A percentile compares a stretch with the other conserved stretches of the same genome.
Evolutionary conservation across 2,329 filamentous ascomycete genomes (phyloP).

Genomic region (Xylogone sp.): DNA sequence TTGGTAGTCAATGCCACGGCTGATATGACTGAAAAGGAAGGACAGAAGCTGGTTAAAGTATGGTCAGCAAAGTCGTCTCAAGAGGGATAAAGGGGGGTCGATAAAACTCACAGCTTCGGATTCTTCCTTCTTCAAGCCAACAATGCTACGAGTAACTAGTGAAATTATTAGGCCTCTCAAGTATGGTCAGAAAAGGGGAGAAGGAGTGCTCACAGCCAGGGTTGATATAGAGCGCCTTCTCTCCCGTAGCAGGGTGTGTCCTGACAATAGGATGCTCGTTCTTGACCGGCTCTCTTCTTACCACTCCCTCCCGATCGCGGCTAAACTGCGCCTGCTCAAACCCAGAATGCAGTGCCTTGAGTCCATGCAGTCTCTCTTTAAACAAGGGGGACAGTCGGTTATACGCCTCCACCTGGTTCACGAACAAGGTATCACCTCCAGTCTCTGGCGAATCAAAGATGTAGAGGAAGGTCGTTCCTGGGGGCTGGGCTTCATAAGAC

Average conservation of each 20-base stretch:
- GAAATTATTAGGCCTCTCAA: slow-evolving; percentile 3
- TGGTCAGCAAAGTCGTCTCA: neutral
- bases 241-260: slow-evolving; percentile 74
- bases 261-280: slow-evolving; percentile 72
- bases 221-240: slow-evolving; percentile 78
- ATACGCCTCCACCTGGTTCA: slow-evolving; percentile 74
- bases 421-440: slow-evolving; percentile 81
- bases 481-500: slow-evolving; percentile 80
- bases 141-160: slow-evolving; percentile 70
- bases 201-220: slow-evolving; percentile 61
- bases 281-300: slow-evolving; percentile 70
- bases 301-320: slow-evolving; percentile 61
- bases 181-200: neutral
- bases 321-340: slow-evolving; percentile 72
- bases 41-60: slow-evolving; percentile 42
- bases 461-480: slow-evolving; percentile 83
- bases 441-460: slow-evolving; percentile 73
- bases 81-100: neutral
- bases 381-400: slow-evolving; percentile 72
- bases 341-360: slow-evolving; percentile 76
- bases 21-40: slow-evolving; percentile 71
- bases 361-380: slow-evolving; percentile 71
- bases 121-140: slow-evolving; percentile 82
- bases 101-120: slow-evolving; percentile 54
- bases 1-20: slow-evolving; percentile 66